Evolutionary conservation across 2,329 filamentous ascomycete genomes (phyloP).

Genomic region (Grosmannia huntii): DNA sequence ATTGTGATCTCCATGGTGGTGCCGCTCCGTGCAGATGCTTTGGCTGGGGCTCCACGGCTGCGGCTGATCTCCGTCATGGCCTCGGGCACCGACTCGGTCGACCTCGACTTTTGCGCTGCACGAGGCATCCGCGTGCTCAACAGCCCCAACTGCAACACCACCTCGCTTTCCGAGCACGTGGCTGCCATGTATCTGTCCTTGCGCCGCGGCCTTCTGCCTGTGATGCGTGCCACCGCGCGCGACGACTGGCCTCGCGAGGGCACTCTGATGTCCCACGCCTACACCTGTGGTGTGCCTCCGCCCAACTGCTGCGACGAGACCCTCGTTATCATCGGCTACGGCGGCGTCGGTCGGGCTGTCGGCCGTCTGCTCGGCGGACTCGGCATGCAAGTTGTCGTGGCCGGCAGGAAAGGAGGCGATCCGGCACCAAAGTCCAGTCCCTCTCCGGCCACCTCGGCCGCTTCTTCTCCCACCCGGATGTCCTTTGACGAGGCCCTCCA

Average conservation of each 20-base stretch:
- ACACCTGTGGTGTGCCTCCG: slow-evolving; percentile 9
- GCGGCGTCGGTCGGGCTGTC: slow-evolving; percentile 20
- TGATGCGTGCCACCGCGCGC: slow-evolving; percentile 16
- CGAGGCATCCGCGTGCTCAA: slow-evolving; percentile 19
- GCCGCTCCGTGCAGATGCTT: slow-evolving; percentile 16
- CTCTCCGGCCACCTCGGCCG: background rate
- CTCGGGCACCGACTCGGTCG: slow-evolving; percentile 18
- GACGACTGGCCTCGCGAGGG: slow-evolving; percentile 14
- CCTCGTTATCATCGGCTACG: slow-evolving; percentile 22
- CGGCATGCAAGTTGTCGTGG: slow-evolving; percentile 20
- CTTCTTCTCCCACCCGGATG: slow-evolving; percentile 5
- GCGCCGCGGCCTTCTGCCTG: slow-evolving; percentile 22
- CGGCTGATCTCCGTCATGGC: slow-evolving; percentile 17
- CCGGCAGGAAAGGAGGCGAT: background rate
- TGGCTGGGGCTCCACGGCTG: slow-evolving; percentile 16
- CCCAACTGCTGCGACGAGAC: slow-evolving; percentile 12
- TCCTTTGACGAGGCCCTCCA: slow-evolving; percentile 12
- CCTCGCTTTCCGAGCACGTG: slow-evolving; percentile 18
- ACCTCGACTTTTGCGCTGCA: slow-evolving; percentile 13
- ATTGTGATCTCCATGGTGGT: slow-evolving; percentile 22
- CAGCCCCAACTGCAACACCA: slow-evolving; percentile 17
- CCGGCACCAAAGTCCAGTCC: background rate
- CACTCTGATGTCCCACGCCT: slow-evolving; percentile 10
- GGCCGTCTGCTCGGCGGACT: slow-evolving; percentile 17
- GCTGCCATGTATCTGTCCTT: slow-evolving; percentile 16